These are phyloP conservation scores for Thymus quinquecostatus DNA, from an alignment of 257 asterid species.

Conservation along the genomic window DNA sequence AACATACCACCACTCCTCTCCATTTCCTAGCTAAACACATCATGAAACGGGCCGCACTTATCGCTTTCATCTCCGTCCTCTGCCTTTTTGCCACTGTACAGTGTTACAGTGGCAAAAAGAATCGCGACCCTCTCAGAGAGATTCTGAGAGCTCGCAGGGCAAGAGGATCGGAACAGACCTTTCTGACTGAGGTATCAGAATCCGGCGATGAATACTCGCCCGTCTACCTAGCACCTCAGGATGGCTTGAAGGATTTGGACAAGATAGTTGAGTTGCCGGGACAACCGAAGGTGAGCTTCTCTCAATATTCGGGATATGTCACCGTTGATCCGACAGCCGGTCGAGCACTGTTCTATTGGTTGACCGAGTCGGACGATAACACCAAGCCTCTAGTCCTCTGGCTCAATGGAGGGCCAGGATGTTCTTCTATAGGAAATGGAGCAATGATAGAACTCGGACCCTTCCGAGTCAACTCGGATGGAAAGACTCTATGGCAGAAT, in stretches of 20 bases:
- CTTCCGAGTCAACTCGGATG: conserved; percentile 52
- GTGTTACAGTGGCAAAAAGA: conserved; percentile 25
- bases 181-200: too few species aligned
- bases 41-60: conserved; percentile 18
- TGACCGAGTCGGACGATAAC: conserved; percentile 40
- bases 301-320: conserved; percentile 48
- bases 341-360: conserved; percentile 45
- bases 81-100: conserved; percentile 29
- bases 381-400: conserved; percentile 45
- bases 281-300: conserved; percentile 39
- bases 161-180: background rate
- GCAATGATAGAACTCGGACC: conserved; percentile 67
- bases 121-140: conserved; percentile 25
- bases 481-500: conserved; percentile 51
- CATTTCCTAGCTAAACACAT: too few species aligned
- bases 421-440: conserved; percentile 65
- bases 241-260: conserved; percentile 35
- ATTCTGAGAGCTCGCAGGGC: conserved; percentile 19
- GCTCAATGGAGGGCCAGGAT: conserved; percentile 66
- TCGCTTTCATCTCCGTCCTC: conserved; percentile 22
- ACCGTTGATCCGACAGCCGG: conserved; percentile 45
- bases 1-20: background rate
- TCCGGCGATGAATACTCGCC: background rate
- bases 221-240: conserved; percentile 31
- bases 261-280: conserved; percentile 37